phyloP scores from a whole-genome alignment of 352 stramenopile species.

The Pythium aristosporum region DNA sequence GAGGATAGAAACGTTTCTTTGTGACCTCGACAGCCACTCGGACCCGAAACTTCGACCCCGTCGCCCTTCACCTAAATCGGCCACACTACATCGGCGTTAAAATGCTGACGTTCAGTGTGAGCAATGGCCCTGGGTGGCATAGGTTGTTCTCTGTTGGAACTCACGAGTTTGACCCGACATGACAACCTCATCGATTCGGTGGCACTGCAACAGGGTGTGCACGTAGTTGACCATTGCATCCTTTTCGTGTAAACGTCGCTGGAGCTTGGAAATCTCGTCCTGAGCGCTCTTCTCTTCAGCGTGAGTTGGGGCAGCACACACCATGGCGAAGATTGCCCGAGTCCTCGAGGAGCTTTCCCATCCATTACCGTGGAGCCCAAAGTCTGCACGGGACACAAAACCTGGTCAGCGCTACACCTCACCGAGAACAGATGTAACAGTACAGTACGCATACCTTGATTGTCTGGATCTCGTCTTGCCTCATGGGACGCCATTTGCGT shows the following conservation, averaged over 20 bases:
- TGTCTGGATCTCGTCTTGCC: neutral
- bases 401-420: neutral
- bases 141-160: neutral
- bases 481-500: neutral
- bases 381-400: neutral
- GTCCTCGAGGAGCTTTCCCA: constrained; percentile 2
- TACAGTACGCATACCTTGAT: neutral
- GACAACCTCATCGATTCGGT: constrained; percentile 1
- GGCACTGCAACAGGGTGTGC: constrained; percentile 5
- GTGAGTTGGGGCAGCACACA: neutral
- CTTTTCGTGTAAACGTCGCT: neutral
- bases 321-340: neutral
- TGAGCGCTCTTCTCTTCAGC: neutral
- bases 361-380: neutral
- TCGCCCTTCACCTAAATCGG: too few species aligned
- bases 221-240: constrained; percentile 1
- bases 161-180: neutral
- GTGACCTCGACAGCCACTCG: too few species aligned
- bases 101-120: too few species aligned
- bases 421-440: too few species aligned
- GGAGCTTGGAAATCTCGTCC: neutral
- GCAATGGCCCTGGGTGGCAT: too few species aligned
- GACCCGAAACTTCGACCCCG: too few species aligned
- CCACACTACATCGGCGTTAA: too few species aligned
- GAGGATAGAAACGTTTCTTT: too few species aligned